phyloP scores from a whole-genome alignment of 768 basidiomycete genomes.

The Exidia glandulosa region DNA sequence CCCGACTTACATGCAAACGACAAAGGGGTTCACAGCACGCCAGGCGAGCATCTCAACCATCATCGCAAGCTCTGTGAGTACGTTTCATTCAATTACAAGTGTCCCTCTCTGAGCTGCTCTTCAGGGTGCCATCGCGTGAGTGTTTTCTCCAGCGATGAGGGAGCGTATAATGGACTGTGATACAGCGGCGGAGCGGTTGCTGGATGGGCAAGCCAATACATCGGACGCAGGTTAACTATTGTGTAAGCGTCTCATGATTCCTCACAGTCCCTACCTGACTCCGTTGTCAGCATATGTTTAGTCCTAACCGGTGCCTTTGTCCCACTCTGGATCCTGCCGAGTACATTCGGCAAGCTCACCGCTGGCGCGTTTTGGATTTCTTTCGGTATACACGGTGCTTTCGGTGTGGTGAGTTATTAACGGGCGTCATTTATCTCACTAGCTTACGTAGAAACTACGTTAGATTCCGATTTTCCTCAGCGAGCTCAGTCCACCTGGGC shows the following conservation, averaged over 20 bases:
- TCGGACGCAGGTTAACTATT: conserved; percentile 78
- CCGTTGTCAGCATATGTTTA: conserved; percentile 35
- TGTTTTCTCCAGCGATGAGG: conserved; percentile 5
- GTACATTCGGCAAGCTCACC: conserved; percentile 50
- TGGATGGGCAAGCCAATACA: conserved; percentile 59
- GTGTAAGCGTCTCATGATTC: conserved; percentile 22
- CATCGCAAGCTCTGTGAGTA: conserved; percentile 56
- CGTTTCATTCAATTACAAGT: not conserved
- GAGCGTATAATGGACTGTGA: not conserved
- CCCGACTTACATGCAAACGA: conserved; percentile 58
- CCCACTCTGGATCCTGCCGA: conserved; percentile 78
- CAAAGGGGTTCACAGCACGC: conserved; percentile 49
- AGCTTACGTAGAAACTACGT: conserved; percentile 9
- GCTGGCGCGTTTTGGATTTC: conserved; percentile 84
- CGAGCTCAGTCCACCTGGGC: conserved; percentile 81
- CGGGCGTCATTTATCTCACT: conserved; percentile 18
- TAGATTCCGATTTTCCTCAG: conserved; percentile 67
- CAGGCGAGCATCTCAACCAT: conserved; percentile 68
- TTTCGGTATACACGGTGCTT: conserved; percentile 83
- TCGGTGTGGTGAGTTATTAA: conserved; percentile 60
- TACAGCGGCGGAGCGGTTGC: conserved; percentile 57
- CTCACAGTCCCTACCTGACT: not conserved
- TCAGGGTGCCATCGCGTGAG: conserved; percentile 36
- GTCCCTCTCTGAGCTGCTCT: not conserved
- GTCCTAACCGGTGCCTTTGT: conserved; percentile 50